Percentiles rank a stretch among this genome's conserved stretches.
Conservation (phyloP, 2,329 filamentous ascomycete species). For the Pestalotiopsis sp. region DNA sequence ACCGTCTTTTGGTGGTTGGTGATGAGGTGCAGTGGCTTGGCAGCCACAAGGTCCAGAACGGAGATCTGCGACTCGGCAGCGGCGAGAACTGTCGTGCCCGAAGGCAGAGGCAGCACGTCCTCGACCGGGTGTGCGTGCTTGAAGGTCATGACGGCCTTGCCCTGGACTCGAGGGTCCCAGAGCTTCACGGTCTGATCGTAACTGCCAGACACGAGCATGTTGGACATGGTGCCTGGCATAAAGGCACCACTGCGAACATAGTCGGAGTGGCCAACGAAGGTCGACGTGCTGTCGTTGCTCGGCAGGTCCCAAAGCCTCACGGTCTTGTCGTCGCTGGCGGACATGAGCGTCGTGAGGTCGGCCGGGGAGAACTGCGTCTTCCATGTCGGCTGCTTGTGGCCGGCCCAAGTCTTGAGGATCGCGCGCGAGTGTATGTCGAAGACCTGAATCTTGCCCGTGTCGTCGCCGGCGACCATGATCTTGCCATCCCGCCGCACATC, state of each 20-base stretch:
- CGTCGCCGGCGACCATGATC: constrained; percentile 88
- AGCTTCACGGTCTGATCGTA: constrained; percentile 93
- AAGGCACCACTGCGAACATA: constrained; percentile 89
- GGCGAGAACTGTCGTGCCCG: constrained; percentile 83
- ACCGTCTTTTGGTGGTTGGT: constrained; percentile 98
- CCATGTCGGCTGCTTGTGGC: constrained; percentile 94
- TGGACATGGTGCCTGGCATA: constrained; percentile 73
- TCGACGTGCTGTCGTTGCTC: constrained; percentile 72
- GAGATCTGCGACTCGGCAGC: constrained; percentile 85
- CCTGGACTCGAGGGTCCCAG: constrained; percentile 84
- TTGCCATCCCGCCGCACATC: constrained; percentile 87
- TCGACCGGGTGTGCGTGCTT: constrained; percentile 92
- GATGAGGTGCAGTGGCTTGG: constrained; percentile 82
- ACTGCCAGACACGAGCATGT: constrained; percentile 83
- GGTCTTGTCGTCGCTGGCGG: constrained; percentile 87
- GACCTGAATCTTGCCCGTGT: constrained; percentile 89
- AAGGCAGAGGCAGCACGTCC: constrained; percentile 81
- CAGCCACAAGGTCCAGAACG: constrained; percentile 90
- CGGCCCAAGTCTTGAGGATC: constrained; percentile 92
- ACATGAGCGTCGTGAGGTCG: constrained; percentile 86
- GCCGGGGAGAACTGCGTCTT: constrained; percentile 87
- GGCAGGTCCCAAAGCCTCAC: constrained; percentile 94
- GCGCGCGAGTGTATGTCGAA: constrained; percentile 88
- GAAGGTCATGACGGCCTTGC: constrained; percentile 80
- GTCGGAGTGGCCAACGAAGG: constrained; percentile 85